A percentile compares a stretch with the other conserved stretches of the same genome.
Evolutionary conservation across 2,329 filamentous ascomycete species (phyloP).

Genomic region (Pyrenophora seminiperda): DNA sequence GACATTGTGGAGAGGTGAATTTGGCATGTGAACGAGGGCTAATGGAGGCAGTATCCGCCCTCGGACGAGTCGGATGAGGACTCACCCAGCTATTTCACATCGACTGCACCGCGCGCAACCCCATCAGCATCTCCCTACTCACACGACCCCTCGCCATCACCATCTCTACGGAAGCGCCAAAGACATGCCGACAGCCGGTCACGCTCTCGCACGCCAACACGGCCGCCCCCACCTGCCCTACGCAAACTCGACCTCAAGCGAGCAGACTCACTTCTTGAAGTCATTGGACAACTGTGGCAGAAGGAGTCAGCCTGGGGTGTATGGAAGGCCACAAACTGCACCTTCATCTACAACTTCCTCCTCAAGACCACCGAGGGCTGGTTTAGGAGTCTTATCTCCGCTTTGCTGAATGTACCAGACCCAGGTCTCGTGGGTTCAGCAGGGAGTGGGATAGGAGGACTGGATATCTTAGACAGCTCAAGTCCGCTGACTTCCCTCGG

Average conservation of each 20-base stretch:
- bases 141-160: conserved; percentile 45
- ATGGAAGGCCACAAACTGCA: conserved; percentile 92
- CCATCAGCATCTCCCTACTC: conserved; percentile 45
- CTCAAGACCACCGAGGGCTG: conserved; percentile 89
- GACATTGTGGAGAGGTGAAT: not conserved
- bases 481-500: conserved; percentile 81
- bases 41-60: conserved; percentile 46
- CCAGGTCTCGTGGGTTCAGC: conserved; percentile 61
- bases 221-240: conserved; percentile 48
- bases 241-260: conserved; percentile 74
- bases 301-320: conserved; percentile 89
- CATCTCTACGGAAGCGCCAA: conserved; percentile 44
- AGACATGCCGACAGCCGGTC: conserved; percentile 48
- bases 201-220: conserved; percentile 46
- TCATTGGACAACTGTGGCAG: conserved; percentile 84
- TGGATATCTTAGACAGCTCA: conserved; percentile 80
- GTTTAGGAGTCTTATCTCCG: conserved; percentile 87
- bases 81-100: conserved; percentile 78
- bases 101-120: conserved; percentile 59
- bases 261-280: conserved; percentile 81
- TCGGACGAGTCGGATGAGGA: conserved; percentile 75
- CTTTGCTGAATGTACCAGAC: conserved; percentile 87
- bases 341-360: conserved; percentile 87
- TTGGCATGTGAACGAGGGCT: conserved; percentile 27
- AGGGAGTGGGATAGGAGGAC: conserved; percentile 61